Evolutionary conservation across 441 rosid species (phyloP), one percentile per base, ranked within the genome.

Genomic region (Populus hybrid): DNA sequence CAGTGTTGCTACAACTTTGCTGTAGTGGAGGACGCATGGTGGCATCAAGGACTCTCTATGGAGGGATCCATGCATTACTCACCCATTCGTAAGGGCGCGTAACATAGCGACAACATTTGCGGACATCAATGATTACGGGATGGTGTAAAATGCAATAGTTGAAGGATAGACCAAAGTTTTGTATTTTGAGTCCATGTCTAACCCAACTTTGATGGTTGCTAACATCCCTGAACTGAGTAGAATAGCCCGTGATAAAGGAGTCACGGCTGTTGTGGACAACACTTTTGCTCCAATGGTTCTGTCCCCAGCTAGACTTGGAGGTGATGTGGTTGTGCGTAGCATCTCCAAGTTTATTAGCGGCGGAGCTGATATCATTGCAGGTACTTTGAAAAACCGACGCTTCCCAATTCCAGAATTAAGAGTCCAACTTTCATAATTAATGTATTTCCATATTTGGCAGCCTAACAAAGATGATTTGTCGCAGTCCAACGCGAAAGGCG

Each of bases 21-120:
- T 88, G 93, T 88, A 92, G 93, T 79, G 98, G 98, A 24, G 97
- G 89, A 68, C 98, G 92, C 90, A 82, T 92, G 76, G 97, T 90
- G 86, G 98, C n/a, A n/a, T n/a, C n/a, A n/a, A n/a, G n/a, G n/a
- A n/a, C n/a, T n/a, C n/a, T n/a, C n/a, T n/a, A n/a, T n/a, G n/a
- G 97, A 69, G 97, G 98, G 80, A 93, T 97, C 35, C 95, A 93
- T 77, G 98, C 98, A 31, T 83, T 93, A 77, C 84, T 93, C 53
- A 78, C 91, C 24, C 94, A 93, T 83, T 93, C 81, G 69, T 93
- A 2, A 82, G 95, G 77, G 86, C 90, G 0, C 87, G 93, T 84
- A 88, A 90, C 87, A 92, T 92, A 56, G 89, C 91, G 71, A 89
- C 98, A 66, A 70, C 98, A 45, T 92, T 90, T 53, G 97, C 92